Evolutionary conservation across 2,329 filamentous ascomycete species (phyloP).

Genomic region (Calonectria hongkongensis): DNA sequence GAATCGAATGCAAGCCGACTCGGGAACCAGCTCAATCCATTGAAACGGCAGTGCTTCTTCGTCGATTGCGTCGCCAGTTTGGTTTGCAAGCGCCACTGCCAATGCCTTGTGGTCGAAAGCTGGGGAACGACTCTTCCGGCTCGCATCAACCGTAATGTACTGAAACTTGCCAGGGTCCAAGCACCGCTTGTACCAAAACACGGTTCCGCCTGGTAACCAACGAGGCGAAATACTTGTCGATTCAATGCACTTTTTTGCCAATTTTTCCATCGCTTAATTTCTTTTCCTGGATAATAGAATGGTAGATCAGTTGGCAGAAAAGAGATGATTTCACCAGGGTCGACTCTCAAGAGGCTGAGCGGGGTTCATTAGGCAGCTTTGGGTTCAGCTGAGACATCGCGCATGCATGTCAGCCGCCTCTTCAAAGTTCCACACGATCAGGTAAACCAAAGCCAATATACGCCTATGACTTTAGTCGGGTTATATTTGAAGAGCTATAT

Average conservation of each 20-base stretch:
- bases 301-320: background rate
- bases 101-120: slow-evolving; percentile 53
- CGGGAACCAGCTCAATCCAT: slow-evolving; percentile 48
- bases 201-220: slow-evolving; percentile 48
- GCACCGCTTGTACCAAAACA: slow-evolving; percentile 54
- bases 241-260: slow-evolving; percentile 37
- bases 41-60: slow-evolving; percentile 46
- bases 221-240: slow-evolving; percentile 45
- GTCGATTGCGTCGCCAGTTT: slow-evolving; percentile 37
- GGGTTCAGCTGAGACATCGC: background rate
- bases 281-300: background rate
- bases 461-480: no score
- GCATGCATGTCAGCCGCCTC: background rate
- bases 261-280: slow-evolving; percentile 3
- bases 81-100: slow-evolving; percentile 42
- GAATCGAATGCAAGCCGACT: slow-evolving; percentile 46
- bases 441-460: no score
- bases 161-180: slow-evolving; percentile 36
- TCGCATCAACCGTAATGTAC: slow-evolving; percentile 50
- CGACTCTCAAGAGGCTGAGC: background rate
- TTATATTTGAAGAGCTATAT: no score
- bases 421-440: background rate
- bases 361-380: slow-evolving; percentile 9
- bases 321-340: background rate
- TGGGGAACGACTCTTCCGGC: slow-evolving; percentile 30